Conservation (phyloP, 768 basidiomycete species). For the Mycena vulgaris region DNA sequence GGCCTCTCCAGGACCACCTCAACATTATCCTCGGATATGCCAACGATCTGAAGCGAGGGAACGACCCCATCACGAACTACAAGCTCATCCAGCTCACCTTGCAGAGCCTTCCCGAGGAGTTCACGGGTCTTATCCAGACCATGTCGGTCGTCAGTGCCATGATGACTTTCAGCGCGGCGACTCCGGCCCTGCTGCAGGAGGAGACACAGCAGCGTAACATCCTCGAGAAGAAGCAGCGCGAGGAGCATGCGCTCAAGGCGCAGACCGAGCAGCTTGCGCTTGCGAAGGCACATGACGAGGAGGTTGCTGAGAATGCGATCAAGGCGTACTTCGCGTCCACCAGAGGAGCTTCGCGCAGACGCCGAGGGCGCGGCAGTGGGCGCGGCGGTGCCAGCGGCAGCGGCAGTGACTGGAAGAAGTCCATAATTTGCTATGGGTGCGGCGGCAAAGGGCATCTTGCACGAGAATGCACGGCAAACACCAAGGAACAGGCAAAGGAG, state of each 20-base stretch:
- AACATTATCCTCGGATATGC: background rate
- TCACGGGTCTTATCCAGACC: background rate
- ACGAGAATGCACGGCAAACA: background rate
- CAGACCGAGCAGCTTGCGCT: background rate
- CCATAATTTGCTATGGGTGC: background rate
- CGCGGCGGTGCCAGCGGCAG: background rate
- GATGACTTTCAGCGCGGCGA: background rate
- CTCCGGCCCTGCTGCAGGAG: constrained; percentile 2
- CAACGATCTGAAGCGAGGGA: background rate
- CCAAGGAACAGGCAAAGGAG: background rate
- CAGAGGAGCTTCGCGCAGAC: background rate
- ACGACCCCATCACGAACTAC: background rate
- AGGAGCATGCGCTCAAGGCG: constrained; percentile 5
- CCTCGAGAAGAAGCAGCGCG: background rate
- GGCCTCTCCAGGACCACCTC: background rate
- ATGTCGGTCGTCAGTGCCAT: background rate
- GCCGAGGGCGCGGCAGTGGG: background rate
- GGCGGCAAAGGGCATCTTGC: background rate
- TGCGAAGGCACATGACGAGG: background rate
- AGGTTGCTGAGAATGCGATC: background rate
- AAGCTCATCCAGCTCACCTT: background rate
- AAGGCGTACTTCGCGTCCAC: constrained; percentile 4
- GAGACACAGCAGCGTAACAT: background rate
- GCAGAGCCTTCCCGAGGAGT: constrained; percentile 1
- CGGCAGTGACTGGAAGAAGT: constrained; percentile 3